Evolutionary conservation across 2,329 filamentous ascomycete species (phyloP), one percentile per base, ranked within the genome.

Genomic region (Trichoderma polysporum): DNA sequence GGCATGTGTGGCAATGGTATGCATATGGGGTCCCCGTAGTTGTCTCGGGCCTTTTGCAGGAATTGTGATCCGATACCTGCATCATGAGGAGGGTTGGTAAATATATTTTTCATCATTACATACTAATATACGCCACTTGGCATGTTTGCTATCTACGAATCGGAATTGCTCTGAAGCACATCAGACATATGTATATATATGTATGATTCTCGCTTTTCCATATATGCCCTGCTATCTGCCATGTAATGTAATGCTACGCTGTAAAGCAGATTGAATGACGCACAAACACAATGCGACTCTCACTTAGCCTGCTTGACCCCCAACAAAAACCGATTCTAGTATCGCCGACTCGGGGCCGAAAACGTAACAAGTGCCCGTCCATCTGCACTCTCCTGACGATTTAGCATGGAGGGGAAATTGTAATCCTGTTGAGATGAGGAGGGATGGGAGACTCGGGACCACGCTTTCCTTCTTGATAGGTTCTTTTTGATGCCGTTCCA

Each of bases 21-120:
- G 61, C 50, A 64, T 64, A 54, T 56, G 5, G 12, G 49, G 12
- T n/a, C 61, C 12, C 39, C 49, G 25, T 64, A 47, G 37, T n/a
- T 64, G 37, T 35, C 61, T 56, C 50, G 61, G 61, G 27, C 50
- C 50, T 64, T 64, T 64, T 64, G 50, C 49, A 47, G 60, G 33
- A 35, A 47, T 45, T 47, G 50, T 56, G 61, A 54, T 37, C 37
- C 37, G 50, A 41, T 35, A 56, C 27, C 37, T 54, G 61, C 37
- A 45, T 54, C n/a, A 19, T 53, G 35, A 54, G n/a, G 19, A 29
- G 37, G 37, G 12, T 22, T 45, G 31, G 19, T 45, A 33, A 27
- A 56, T 64, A 39, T 15, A 19, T 12, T 45, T 4, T 45, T 5
- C 8, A 22, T 45, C 19, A 19, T 4, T 45, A 12, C 12, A 45